phyloP scores from a whole-genome alignment of 768 basidiomycete species.

The Russula dissimulans region DNA sequence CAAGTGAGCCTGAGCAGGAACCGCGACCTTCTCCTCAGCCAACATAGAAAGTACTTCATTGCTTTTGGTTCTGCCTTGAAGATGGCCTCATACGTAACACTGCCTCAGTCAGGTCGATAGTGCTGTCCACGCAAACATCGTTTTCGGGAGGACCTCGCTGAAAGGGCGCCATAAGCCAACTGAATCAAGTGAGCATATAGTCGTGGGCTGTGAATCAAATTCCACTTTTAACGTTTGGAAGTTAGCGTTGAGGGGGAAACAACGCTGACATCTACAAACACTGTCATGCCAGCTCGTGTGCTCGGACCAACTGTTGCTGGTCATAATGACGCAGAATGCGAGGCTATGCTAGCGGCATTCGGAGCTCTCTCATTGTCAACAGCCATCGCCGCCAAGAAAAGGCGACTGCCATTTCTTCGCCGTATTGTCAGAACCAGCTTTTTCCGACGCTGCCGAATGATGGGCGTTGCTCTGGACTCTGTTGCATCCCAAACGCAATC shows the following conservation, averaged over 20 bases:
- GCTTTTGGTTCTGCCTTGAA: background rate
- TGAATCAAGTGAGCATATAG: background rate
- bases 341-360: constrained; percentile 3
- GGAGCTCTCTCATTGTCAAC: constrained; percentile 10
- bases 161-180: background rate
- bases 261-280: too few relatives aligned
- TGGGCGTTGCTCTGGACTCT: constrained; percentile 29
- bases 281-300: background rate
- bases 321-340: background rate
- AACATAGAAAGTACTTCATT: constrained; percentile 3
- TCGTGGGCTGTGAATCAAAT: background rate
- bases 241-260: background rate
- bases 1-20: background rate
- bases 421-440: constrained; percentile 47
- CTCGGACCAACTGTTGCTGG: background rate
- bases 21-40: background rate
- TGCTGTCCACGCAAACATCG: background rate
- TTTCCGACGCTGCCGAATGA: constrained; percentile 30
- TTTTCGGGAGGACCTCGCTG: background rate
- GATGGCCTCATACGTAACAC: background rate
- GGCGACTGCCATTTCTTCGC: constrained; percentile 45
- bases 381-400: background rate
- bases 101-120: constrained; percentile 4
- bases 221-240: background rate
- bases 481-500: constrained; percentile 18